Evolutionary conservation across 208 protist genomes (phyloP).

Genomic region (Zelonia costaricensis): DNA sequence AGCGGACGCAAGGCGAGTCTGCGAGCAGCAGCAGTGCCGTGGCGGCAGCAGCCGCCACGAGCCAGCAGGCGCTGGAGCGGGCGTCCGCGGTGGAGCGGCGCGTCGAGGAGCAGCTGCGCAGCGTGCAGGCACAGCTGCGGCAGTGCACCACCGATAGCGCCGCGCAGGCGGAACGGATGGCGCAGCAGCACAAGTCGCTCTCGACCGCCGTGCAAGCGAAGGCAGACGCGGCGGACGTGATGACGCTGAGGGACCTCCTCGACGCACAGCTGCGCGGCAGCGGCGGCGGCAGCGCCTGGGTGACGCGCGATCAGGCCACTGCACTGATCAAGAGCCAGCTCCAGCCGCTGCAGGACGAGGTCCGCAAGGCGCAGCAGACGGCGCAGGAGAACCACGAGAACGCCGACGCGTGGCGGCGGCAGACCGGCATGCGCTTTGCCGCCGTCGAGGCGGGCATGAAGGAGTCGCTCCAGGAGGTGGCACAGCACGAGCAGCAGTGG

Average conservation of each 20-base stretch:
- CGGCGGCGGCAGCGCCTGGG: constrained; percentile 1
- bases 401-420: constrained; percentile 16
- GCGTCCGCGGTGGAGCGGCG: constrained; percentile 6
- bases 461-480: constrained; percentile 2
- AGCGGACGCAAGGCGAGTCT: constrained; percentile 19
- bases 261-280: constrained; percentile 21
- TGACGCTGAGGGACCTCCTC: constrained; percentile 14
- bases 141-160: constrained; percentile 17
- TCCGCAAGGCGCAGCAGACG: constrained; percentile 16
- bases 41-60: background rate
- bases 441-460: constrained; percentile 20
- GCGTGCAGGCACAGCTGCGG: constrained; percentile 12
- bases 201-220: constrained; percentile 26
- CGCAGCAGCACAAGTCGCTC: constrained; percentile 25
- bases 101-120: constrained; percentile 16
- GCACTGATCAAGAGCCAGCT: constrained; percentile 14
- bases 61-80: constrained; percentile 10
- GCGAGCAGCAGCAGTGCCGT: constrained; percentile 9
- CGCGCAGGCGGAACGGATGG: constrained; percentile 15
- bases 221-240: constrained; percentile 11
- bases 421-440: constrained; percentile 22
- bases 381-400: constrained; percentile 19
- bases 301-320: constrained; percentile 15
- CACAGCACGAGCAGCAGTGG: constrained; percentile 17
- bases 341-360: constrained; percentile 18